Conservation (phyloP, 257 asterid species). For the Solanum commersonii region DNA sequence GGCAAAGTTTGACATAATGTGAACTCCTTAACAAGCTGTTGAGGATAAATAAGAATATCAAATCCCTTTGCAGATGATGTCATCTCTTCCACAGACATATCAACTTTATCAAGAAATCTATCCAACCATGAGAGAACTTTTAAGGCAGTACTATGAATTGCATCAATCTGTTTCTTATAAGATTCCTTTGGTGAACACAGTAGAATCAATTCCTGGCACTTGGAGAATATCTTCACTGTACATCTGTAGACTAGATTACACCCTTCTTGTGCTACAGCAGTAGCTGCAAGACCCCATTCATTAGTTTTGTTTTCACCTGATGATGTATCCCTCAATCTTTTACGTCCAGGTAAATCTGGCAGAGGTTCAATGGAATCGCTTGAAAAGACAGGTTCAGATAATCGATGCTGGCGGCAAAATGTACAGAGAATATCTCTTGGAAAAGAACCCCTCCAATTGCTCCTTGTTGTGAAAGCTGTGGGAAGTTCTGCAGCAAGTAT, state of each 20-base stretch:
- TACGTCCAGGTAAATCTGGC: constrained; percentile 36
- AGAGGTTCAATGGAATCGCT: constrained; percentile 19
- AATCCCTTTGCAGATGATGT: constrained; percentile 34
- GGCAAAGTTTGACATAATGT: constrained; percentile 35
- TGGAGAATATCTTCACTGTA: constrained; percentile 50
- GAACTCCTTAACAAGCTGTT: constrained; percentile 37
- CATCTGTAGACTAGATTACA: constrained; percentile 37
- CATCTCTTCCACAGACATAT: constrained; percentile 32
- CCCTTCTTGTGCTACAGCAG: constrained; percentile 14
- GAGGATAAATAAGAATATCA: constrained; percentile 42
- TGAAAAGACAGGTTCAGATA: constrained; percentile 67
- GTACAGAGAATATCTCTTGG: constrained; percentile 74
- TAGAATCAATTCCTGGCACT: constrained; percentile 47
- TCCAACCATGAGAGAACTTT: constrained; percentile 71
- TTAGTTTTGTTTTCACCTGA: constrained; percentile 22
- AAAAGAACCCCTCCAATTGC: constrained; percentile 75
- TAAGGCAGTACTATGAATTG: constrained; percentile 58
- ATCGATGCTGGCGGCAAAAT: constrained; percentile 69
- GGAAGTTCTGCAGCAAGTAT: constrained; percentile 77
- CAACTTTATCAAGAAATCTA: constrained; percentile 36
- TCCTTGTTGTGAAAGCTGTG: constrained; percentile 43
- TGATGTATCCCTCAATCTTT: constrained; percentile 42
- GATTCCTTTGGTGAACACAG: constrained; percentile 58
- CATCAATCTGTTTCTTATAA: constrained; percentile 60
- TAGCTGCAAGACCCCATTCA: constrained; percentile 14